Conservation (phyloP, 495 filamentous ascomycete species). For the Xeromyces bisporus region DNA sequence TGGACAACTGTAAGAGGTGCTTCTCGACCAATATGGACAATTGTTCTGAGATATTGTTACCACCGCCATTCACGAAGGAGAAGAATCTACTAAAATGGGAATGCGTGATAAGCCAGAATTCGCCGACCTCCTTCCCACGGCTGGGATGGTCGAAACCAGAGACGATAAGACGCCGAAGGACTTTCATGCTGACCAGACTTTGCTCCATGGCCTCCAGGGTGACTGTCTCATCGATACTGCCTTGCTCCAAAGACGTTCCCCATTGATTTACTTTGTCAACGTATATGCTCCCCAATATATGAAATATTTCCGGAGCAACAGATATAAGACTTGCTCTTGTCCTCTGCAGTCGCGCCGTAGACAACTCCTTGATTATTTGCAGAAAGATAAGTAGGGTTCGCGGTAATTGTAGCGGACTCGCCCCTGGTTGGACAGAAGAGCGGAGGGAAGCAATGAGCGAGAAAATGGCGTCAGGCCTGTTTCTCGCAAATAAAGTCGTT, state of each 20-base stretch:
- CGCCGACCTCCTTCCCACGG: constrained; percentile 50
- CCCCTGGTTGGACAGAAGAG: constrained; percentile 23
- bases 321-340: constrained; percentile 56
- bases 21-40: constrained; percentile 47
- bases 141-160: constrained; percentile 73
- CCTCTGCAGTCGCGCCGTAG: constrained; percentile 54
- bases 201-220: constrained; percentile 49
- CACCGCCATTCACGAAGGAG: constrained; percentile 14
- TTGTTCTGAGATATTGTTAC: constrained; percentile 12
- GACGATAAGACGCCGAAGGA: constrained; percentile 61
- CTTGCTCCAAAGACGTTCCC: constrained; percentile 40
- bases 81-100: constrained; percentile 58
- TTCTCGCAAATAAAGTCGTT: too few species aligned
- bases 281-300: constrained; percentile 62
- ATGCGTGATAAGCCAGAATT: constrained; percentile 59
- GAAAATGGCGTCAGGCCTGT: constrained; percentile 34
- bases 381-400: constrained; percentile 62
- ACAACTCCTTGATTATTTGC: constrained; percentile 76
- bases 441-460: constrained; percentile 45
- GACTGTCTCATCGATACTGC: constrained; percentile 37
- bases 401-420: constrained; percentile 39
- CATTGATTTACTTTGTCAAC: constrained; percentile 54
- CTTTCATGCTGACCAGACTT: constrained; percentile 61
- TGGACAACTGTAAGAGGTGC: constrained; percentile 75
- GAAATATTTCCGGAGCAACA: constrained; percentile 62